phyloP scores from a whole-genome alignment of 805 yeast species.

The Zygotorulaspora chibaensis region DNA sequence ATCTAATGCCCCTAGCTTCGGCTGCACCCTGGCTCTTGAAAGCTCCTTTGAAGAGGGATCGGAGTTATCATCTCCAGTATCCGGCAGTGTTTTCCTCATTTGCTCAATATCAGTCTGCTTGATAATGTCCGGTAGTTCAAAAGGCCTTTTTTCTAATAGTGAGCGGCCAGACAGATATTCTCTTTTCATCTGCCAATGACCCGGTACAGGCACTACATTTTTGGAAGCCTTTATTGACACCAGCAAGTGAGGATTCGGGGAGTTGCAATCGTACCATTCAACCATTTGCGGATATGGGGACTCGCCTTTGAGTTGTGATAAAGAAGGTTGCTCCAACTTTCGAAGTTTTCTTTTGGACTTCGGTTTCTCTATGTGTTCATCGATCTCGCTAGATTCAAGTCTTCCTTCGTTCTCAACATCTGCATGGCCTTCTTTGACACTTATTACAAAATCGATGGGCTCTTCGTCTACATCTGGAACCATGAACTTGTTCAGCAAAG shows the following conservation, averaged over 20 bases:
- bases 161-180: conserved; percentile 67
- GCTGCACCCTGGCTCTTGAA: conserved; percentile 81
- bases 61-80: conserved; percentile 30
- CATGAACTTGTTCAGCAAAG: conserved; percentile 10
- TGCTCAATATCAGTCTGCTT: conserved; percentile 79
- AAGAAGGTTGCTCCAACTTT: conserved; percentile 52
- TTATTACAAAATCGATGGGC: conserved; percentile 4
- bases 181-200: conserved; percentile 76
- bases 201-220: conserved; percentile 72
- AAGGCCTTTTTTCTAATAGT: conserved; percentile 65
- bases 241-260: conserved; percentile 67
- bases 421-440: conserved; percentile 11
- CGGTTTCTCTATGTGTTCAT: conserved; percentile 20
- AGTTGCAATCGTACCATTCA: conserved; percentile 85
- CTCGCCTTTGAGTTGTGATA: conserved; percentile 61
- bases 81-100: conserved; percentile 60
- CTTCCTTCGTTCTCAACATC: neutral
- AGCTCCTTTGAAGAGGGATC: conserved; percentile 58
- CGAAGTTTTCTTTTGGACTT: conserved; percentile 47
- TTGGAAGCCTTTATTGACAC: conserved; percentile 60
- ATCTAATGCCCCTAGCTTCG: conserved; percentile 80
- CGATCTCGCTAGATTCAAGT: neutral
- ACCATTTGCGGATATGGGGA: conserved; percentile 65
- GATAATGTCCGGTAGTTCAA: conserved; percentile 73
- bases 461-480: conserved; percentile 20